Base-by-base conservation (phyloP, 441 rosid genomes). In the Erysimum cheiri region DNA sequence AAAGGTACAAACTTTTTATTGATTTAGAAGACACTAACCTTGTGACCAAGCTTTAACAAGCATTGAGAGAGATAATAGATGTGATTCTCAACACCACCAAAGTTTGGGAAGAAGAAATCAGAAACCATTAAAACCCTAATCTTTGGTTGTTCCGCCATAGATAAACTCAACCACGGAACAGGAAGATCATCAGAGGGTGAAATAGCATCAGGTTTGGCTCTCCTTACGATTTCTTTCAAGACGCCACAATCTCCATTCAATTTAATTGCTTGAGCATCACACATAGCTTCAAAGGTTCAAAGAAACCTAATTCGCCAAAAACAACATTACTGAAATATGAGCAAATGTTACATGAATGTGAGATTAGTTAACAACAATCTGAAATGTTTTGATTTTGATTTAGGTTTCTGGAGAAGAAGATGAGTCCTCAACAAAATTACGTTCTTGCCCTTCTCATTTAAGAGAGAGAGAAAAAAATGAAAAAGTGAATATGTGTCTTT, bases 71-170 rank as follows among this genome's bases (percentile, higher is more conserved):
- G 84, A 75, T 85, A 95, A 65, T 92, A 96, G 58, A 96, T 87
- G 80, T 92, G 98, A 79, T 80, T 91, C 78, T 96, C 99, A 1
- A 96, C 99, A 44, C 99, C 99, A 46, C 98, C 97, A 47, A 96
- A 91, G 81, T 92, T 96, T n/a, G 99, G 98, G 76, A 83, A 96
- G 90, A 92, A 96, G 85, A 96, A 96, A 83, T 96, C 97, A 15
- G 98, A 96, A 47, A 88, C 96, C 97, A 95, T 92, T 72, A 95
- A 79, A 69, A 95, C 83, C 69, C 85, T 87, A 64, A 82, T 91
- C 80, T 83, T 85, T 71, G 74, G 70, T 77, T 71, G 72, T 62
- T 75, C 81, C 56, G 58, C 93, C 93, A 87, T 71, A 1, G 44
- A 48, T 4, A 47, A 4, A 60, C n/a, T 8, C 49, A 22, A 24